Conservation (phyloP, 768 basidiomycete species). For the Auricularia auricula-judae region DNA sequence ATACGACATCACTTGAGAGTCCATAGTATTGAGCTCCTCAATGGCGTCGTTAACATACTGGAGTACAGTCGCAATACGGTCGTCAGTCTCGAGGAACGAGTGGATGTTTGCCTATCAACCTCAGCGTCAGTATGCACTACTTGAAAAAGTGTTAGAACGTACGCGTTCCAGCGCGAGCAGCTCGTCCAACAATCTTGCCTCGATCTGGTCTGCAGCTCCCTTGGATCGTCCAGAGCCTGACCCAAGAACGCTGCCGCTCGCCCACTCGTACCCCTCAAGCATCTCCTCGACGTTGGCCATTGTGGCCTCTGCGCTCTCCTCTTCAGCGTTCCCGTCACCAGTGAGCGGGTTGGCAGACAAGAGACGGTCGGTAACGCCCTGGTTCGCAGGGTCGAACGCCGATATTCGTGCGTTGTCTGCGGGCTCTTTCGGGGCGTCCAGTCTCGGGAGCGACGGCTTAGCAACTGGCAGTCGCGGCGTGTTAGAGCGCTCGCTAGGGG, state of each 20-base stretch:
- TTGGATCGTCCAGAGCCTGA: constrained; percentile 39
- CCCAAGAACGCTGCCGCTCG: constrained; percentile 57
- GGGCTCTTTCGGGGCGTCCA: background rate
- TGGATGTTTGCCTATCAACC: constrained; percentile 79
- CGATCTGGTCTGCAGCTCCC: constrained; percentile 83
- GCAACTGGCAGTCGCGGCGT: background rate
- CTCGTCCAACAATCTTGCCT: constrained; percentile 81
- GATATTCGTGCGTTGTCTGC: constrained; percentile 63
- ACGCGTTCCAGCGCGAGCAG: constrained; percentile 91
- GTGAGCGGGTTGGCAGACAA: constrained; percentile 24
- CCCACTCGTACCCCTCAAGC: constrained; percentile 98
- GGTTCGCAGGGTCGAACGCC: constrained; percentile 73
- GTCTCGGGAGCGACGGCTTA: background rate
- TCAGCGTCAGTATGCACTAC: background rate
- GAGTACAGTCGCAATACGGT: constrained; percentile 74
- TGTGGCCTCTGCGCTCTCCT: constrained; percentile 69
- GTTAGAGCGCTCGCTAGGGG: background rate
- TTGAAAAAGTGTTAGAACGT: constrained; percentile 6
- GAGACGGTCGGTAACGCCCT: constrained; percentile 59
- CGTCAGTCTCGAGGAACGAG: constrained; percentile 94
- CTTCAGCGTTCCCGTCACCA: constrained; percentile 29
- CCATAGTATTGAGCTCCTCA: constrained; percentile 81
- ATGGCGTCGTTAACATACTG: constrained; percentile 86
- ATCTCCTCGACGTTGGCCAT: constrained; percentile 94
- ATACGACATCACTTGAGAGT: constrained; percentile 81